These are phyloP conservation scores for Schizosaccharomyces versatilis DNA, from an alignment of 1,139 yeast genomes.

Conservation along the genomic window DNA sequence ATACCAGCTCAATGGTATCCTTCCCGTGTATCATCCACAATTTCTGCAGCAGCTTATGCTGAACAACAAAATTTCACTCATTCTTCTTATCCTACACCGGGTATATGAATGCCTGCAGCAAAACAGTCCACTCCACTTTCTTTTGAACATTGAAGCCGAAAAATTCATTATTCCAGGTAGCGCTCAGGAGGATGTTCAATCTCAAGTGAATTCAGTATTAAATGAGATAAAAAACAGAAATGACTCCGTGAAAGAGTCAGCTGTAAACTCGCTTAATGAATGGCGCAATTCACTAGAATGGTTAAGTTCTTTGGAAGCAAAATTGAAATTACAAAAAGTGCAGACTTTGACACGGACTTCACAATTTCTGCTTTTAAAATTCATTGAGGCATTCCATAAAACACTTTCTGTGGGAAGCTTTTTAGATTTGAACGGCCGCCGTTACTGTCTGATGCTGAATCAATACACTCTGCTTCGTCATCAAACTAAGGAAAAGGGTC, in stretches of 20 bases:
- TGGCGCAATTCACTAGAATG: no score
- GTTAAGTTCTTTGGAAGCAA: not conserved
- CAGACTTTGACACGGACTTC: conserved; percentile 1
- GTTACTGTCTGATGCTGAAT: conserved; percentile 52
- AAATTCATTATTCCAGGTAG: no score
- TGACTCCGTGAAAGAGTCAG: no score
- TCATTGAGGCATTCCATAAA: conserved; percentile 3
- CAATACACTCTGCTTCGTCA: conserved; percentile 29
- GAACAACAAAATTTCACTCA: not conserved
- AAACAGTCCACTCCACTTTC: not conserved
- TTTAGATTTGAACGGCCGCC: conserved; percentile 49
- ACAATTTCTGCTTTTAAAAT: conserved; percentile 2
- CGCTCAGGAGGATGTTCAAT: no score
- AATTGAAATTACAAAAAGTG: not conserved
- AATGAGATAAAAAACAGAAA: no score
- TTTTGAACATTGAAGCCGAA: not conserved
- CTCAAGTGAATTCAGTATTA: no score
- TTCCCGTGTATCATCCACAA: conserved; percentile 85
- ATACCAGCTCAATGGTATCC: conserved; percentile 61
- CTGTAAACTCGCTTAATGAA: no score
- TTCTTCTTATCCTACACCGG: not conserved
- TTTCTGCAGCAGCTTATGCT: conserved; percentile 25
- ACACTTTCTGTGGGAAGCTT: conserved; percentile 21
- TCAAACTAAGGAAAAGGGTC: conserved; percentile 22
- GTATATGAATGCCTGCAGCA: not conserved